Evolutionary conservation across 257 asterid genomes (phyloP).

Genomic region (Eustoma russellianum): DNA sequence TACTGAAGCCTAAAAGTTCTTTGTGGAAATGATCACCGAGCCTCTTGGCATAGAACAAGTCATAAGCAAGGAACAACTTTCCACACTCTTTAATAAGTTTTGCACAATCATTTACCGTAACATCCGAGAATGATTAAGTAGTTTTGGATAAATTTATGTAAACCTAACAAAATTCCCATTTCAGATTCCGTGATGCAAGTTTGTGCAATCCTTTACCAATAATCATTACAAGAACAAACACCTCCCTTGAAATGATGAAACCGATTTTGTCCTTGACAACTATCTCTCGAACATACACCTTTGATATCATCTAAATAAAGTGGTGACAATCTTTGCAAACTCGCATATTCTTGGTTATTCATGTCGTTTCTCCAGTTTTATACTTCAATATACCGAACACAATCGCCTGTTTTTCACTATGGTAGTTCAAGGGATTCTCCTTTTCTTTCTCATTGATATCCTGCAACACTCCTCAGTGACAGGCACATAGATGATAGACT

Average conservation of each 20-base stretch:
- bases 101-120: too few species aligned
- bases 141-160: too few species aligned
- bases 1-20: too few species aligned
- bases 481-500: conserved; percentile 30
- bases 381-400: conserved; percentile 63
- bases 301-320: conserved; percentile 59
- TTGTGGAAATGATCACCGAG: too few species aligned
- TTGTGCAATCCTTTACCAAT: conserved; percentile 33
- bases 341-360: conserved; percentile 68
- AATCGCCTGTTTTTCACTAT: conserved; percentile 83
- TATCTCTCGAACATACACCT: conserved; percentile 53
- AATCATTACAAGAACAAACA: conserved; percentile 67
- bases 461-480: conserved; percentile 28
- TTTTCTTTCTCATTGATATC: conserved; percentile 50
- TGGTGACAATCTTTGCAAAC: conserved; percentile 75
- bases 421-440: conserved; percentile 55
- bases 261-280: conserved; percentile 61
- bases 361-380: conserved; percentile 47
- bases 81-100: too few species aligned
- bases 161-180: too few species aligned
- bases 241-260: conserved; percentile 73
- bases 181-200: too few species aligned
- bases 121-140: too few species aligned
- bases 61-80: too few species aligned
- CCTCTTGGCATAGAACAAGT: too few species aligned